Percentiles rank a stretch among this genome's conserved stretches.
These are phyloP conservation scores for Auriscalpium microsporum DNA, from an alignment of 768 basidiomycete genomes.

Conservation along the genomic window DNA sequence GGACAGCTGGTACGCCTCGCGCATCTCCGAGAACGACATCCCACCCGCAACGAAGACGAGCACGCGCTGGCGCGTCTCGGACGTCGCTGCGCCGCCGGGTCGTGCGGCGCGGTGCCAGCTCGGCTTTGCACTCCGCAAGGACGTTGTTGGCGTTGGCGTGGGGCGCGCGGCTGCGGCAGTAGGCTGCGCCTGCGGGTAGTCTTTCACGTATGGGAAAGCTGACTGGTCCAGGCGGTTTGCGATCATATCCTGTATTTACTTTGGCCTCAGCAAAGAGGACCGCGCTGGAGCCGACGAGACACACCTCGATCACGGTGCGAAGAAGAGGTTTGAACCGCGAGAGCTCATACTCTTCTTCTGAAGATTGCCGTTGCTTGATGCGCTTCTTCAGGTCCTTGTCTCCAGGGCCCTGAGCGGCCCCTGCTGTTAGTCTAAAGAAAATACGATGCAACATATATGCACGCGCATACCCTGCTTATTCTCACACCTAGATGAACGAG, in stretches of 20 bases:
- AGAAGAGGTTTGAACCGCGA: constrained; percentile 87
- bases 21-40: constrained; percentile 92
- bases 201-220: constrained; percentile 86
- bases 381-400: constrained; percentile 78
- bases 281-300: neutral
- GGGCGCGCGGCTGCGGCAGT: constrained; percentile 44
- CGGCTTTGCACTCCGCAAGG: constrained; percentile 83
- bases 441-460: neutral
- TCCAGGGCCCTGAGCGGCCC: constrained; percentile 43
- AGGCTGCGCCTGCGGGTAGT: constrained; percentile 51
- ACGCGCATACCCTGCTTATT: constrained; percentile 61
- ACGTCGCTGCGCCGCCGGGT: constrained; percentile 28
- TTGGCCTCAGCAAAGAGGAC: neutral
- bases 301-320: constrained; percentile 75
- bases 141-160: constrained; percentile 36
- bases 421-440: neutral
- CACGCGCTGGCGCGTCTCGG: constrained; percentile 59
- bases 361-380: constrained; percentile 62
- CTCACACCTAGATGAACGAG: constrained; percentile 75
- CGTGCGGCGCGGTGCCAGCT: constrained; percentile 79
- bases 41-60: constrained; percentile 92
- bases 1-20: constrained; percentile 79
- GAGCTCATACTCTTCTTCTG: constrained; percentile 95
- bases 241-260: constrained; percentile 61
- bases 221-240: constrained; percentile 66